Evolutionary conservation across 2,329 filamentous ascomycete species (phyloP), one percentile per base, ranked within the genome.

Genomic region (Cordyceps farinosa): DNA sequence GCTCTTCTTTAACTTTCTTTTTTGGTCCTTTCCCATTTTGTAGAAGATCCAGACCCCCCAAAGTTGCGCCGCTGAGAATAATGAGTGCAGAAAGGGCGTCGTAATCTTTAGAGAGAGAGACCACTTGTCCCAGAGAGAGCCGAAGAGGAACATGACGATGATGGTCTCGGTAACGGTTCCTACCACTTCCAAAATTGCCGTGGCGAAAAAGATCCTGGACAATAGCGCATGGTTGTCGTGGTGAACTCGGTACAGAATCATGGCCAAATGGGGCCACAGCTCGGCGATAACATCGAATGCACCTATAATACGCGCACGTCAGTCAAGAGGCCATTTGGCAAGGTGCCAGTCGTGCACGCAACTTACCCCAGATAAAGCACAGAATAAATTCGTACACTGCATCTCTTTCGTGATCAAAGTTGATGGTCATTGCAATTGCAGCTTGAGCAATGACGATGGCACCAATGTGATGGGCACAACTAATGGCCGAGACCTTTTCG

Each of bases 41-140:
- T 64, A 64, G n/a, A 64, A 64, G 8, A 64, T 64, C 56, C 56
- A 64, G 32, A 53, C 62, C 1, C 62, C 62, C 62, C 62, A 64
- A 27, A 64, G 62, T 11, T 64, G 62, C 1, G 62, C 62, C 2
- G 62, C 62, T 7, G 62, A 64, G 36, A 64, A 64, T 17, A 64
- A 30, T 5, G 52, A 45, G 42, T 64, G 62, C 2, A 64, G 57
- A 29, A 64, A 64, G 1, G 62, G 62, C 2, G 62, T 64, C 17
- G 57, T 53, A 15, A 64, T 51, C 45, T 64, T 64, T 0, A 64
- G 44, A 8, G 56, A 61, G 5, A 55, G 22, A 3, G 62, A 60
- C 62, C 62, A 64, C 36, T 64, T 64, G 22, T 64, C 62, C 62
- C 62, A 64, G 8, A 64, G 57, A 5, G 54, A 59, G 11, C 62